Evolutionary conservation across 2,329 filamentous ascomycete genomes (phyloP), one percentile per base, ranked within the genome.

Genomic region (Albophoma yamanashiensis): DNA sequence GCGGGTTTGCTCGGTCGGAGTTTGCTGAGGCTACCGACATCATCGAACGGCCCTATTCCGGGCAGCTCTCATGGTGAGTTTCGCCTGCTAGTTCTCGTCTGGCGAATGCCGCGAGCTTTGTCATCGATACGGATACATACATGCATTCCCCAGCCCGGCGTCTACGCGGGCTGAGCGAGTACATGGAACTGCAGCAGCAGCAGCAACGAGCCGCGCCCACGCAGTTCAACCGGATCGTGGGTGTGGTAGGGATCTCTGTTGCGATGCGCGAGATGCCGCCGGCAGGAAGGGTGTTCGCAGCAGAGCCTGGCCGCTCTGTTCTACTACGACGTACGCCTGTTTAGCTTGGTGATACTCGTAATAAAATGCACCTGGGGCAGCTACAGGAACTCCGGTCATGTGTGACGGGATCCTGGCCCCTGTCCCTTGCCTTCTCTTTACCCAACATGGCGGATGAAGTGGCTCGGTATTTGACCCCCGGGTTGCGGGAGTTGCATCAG

Each of bases 231-330:
- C 56, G 59, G 56, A 47, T 47, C 56, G 31, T 11, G 31, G 56
- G 27, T 43, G 39, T 57, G 57, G 57, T 59, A 60, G 57, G 58
- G 27, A 57, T 53, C 50, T 47, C 42, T 31, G 55, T 58, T 57
- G 45, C 47, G 55, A 27, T 25, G 52, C 36, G 50, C 25, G 40
- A 60, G 59, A 56, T 59, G 58, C 53, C 59, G 52, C 56, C 58
- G 63, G 58, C 52, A 43, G 56, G 17, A 59, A 61, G 56, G 63
- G 62, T 59, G 57, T 61, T 62, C 58, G 63, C 62, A 61, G 59
- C 34, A 34, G 59, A 56, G 42, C 55, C 59, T 27, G 38, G 22
- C 34, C 50, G 39, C 27, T 52, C 52, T 22, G 31, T 53, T 27
- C 38, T 27, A 52, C 7, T n/a, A n/a, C n/a, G n/a, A n/a, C n/a